Conservation (phyloP, 176 grass and related monocot genomes). For the Cenchrus purpureus region DNA sequence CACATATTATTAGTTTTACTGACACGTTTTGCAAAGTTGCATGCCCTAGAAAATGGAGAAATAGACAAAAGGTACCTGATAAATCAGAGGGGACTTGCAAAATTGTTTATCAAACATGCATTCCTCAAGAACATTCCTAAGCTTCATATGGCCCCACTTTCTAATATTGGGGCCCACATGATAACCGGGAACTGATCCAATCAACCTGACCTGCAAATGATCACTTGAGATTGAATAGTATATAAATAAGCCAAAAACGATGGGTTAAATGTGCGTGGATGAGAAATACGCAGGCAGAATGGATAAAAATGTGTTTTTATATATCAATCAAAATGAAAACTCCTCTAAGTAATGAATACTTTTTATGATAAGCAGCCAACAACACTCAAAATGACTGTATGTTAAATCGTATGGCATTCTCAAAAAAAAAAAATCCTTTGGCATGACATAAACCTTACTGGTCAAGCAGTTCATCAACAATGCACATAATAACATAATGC, state of each 20-base stretch:
- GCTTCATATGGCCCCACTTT: constrained; percentile 95
- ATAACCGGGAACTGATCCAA: constrained; percentile 93
- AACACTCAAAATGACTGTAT: constrained; percentile 14
- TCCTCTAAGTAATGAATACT: not conserved
- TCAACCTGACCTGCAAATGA: constrained; percentile 76
- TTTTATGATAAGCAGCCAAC: not conserved
- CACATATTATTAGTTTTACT: too few species aligned
- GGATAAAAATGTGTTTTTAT: not conserved
- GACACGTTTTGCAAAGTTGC: too few species aligned
- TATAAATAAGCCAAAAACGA: not conserved
- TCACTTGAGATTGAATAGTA: not conserved
- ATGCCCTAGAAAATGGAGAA: not conserved
- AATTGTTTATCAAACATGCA: constrained; percentile 80
- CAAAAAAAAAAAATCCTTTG: not conserved
- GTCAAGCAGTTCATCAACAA: constrained; percentile 9
- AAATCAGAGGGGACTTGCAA: constrained; percentile 85
- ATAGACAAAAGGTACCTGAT: constrained; percentile 63
- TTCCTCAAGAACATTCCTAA: constrained; percentile 78
- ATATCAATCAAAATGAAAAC: constrained; percentile 10
- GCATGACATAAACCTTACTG: not conserved
- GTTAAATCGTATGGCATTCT: too few species aligned
- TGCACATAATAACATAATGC: not conserved
- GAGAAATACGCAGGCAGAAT: not conserved
- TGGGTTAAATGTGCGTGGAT: not conserved
- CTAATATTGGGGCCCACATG: constrained; percentile 75